phyloP scores from a whole-genome alignment of 441 rosid genomes.

The Erysimum cheiri region DNA sequence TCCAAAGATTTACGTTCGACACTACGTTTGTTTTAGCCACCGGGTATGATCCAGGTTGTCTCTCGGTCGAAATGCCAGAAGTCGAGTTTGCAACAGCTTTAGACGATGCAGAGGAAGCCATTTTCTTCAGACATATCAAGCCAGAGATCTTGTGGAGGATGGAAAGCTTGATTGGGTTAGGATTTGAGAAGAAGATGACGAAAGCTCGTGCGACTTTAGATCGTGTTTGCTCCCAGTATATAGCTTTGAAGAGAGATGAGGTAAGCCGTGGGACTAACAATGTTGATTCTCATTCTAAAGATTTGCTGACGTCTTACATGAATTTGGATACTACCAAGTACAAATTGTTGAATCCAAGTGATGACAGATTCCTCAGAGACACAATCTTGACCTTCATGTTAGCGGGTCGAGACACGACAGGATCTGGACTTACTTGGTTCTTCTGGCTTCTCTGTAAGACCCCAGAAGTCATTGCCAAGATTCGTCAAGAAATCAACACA shows the following conservation, averaged over 20 bases:
- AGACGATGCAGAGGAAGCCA: conserved; percentile 46
- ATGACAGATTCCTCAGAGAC: conserved; percentile 54
- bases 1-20: conserved; percentile 57
- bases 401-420: conserved; percentile 57
- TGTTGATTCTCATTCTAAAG: conserved; percentile 32
- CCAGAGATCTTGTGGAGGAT: conserved; percentile 47
- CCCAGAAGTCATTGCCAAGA: conserved; percentile 46
- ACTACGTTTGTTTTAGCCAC: conserved; percentile 50
- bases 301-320: conserved; percentile 47
- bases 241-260: conserved; percentile 42
- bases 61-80: conserved; percentile 46
- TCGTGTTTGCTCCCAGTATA: conserved; percentile 37
- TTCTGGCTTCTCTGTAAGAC: conserved; percentile 46
- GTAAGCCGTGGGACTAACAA: conserved; percentile 18
- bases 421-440: conserved; percentile 59
- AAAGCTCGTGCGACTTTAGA: conserved; percentile 40
- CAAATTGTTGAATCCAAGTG: conserved; percentile 39
- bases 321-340: conserved; percentile 37
- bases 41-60: conserved; percentile 55
- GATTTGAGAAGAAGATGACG: conserved; percentile 45
- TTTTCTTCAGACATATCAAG: conserved; percentile 43
- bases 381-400: conserved; percentile 49
- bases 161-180: conserved; percentile 40
- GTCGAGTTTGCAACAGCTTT: conserved; percentile 44
- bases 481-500: conserved; percentile 52